Percentiles rank a stretch among this genome's conserved stretches.
phyloP scores from a whole-genome alignment of 352 stramenopile species.

The Globisporangium splendens region DNA sequence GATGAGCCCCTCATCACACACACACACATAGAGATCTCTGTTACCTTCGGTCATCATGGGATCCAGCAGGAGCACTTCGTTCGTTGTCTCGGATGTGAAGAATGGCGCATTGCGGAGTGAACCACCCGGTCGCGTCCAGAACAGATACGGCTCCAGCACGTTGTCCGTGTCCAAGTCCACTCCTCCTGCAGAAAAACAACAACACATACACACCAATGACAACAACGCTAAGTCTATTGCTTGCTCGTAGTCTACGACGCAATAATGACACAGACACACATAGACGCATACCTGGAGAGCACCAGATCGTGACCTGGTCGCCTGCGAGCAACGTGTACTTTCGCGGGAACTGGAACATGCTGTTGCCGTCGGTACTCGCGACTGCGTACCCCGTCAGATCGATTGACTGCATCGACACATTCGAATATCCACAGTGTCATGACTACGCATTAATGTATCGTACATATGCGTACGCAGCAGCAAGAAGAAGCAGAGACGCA shows the following conservation, averaged over 20 bases:
- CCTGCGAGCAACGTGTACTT: conserved; percentile 67
- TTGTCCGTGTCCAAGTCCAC: conserved; percentile 75
- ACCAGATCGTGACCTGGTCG: conserved; percentile 85
- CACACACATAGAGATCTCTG: neutral
- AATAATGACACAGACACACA: too few relatives aligned
- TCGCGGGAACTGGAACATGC: conserved; percentile 61
- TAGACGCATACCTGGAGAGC: conserved; percentile 35
- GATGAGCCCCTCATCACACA: neutral
- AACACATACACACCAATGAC: conserved; percentile 3
- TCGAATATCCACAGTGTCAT: neutral
- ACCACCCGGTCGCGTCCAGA: conserved; percentile 65
- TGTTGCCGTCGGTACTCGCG: conserved; percentile 33
- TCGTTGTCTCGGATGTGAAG: conserved; percentile 35
- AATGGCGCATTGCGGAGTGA: conserved; percentile 59
- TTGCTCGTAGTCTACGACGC: too few relatives aligned
- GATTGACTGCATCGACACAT: conserved; percentile 24
- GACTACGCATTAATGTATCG: neutral
- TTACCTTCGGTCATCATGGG: conserved; percentile 65
- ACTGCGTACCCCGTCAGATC: conserved; percentile 72
- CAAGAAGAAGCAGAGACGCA: neutral
- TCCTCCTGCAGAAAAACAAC: too few relatives aligned
- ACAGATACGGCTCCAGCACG: conserved; percentile 74
- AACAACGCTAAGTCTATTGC: too few relatives aligned
- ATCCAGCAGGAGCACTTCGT: conserved; percentile 76
- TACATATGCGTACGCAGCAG: neutral